These are phyloP conservation scores for Tulasnella sp. DNA, from an alignment of 768 basidiomycete species.

Conservation along the genomic window DNA sequence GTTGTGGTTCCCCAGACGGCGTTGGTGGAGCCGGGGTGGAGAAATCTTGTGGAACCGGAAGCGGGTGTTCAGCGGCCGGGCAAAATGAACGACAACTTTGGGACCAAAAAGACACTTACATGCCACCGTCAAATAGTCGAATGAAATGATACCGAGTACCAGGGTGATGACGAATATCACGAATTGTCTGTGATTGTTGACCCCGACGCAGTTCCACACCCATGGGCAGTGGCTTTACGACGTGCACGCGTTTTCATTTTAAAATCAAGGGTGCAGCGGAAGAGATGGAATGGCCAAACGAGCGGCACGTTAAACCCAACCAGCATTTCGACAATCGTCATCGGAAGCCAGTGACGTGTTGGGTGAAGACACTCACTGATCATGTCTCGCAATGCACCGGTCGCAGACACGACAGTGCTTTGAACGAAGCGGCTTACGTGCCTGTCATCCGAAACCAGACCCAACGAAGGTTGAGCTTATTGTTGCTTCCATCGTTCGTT, in stretches of 20 bases:
- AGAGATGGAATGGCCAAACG: not conserved
- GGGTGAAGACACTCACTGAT: slow-evolving; percentile 57
- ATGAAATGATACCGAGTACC: slow-evolving; percentile 64
- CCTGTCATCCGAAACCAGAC: slow-evolving; percentile 30
- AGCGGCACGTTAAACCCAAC: not conserved
- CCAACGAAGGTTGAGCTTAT: not conserved
- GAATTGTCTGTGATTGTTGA: slow-evolving; percentile 92
- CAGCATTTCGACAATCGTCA: not conserved
- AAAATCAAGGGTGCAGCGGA: not conserved
- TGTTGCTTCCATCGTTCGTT: not conserved
- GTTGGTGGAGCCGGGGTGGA: not conserved
- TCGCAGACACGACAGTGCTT: slow-evolving; percentile 93
- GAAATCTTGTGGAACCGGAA: not conserved
- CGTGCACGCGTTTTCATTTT: not conserved
- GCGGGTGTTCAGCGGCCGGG: slow-evolving; percentile 28
- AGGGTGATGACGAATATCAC: slow-evolving; percentile 81
- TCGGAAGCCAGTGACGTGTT: not conserved
- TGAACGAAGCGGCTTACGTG: slow-evolving; percentile 79
- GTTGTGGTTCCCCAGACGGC: slow-evolving; percentile 18
- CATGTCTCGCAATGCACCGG: slow-evolving; percentile 76
- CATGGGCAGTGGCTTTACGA: slow-evolving; percentile 81
- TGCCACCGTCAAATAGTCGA: slow-evolving; percentile 72
- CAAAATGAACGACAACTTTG: slow-evolving; percentile 51
- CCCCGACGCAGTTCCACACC: slow-evolving; percentile 98
- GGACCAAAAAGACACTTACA: slow-evolving; percentile 43